phyloP scores from a whole-genome alignment of 176 grass and related monocot species.

The Zea luxurians region DNA sequence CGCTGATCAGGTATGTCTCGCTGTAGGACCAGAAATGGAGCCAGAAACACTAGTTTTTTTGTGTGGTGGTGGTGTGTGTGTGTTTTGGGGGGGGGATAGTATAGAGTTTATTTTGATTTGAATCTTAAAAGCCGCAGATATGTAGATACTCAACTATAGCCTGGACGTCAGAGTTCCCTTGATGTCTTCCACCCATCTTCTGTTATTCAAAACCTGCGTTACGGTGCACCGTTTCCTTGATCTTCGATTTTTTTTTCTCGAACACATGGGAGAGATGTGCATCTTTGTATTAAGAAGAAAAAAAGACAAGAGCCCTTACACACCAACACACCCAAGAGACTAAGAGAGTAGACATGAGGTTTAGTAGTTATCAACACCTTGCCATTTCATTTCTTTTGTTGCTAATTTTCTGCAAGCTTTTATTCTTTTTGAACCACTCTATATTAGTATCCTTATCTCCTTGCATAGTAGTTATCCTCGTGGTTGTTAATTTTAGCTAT shows the following conservation, averaged over 20 bases:
- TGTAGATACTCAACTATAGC: not conserved
- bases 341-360: not conserved
- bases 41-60: no score
- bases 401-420: conserved; percentile 11
- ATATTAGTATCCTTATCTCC: conserved; percentile 5
- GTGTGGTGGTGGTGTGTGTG: no score
- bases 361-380: conserved; percentile 12
- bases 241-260: not conserved
- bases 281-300: not conserved
- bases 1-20: no score
- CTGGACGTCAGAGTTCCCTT: not conserved
- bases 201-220: not conserved
- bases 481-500: conserved; percentile 32
- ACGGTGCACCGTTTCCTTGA: not conserved
- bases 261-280: not conserved
- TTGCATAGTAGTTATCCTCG: conserved; percentile 1
- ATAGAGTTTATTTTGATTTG: no score
- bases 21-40: no score
- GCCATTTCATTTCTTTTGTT: not conserved
- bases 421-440: conserved; percentile 6
- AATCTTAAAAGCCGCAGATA: not conserved
- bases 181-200: not conserved
- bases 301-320: not conserved
- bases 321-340: not conserved
- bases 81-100: no score